phyloP scores from a whole-genome alignment of 805 yeast species.

The Saccharomycopsis capsularis region DNA sequence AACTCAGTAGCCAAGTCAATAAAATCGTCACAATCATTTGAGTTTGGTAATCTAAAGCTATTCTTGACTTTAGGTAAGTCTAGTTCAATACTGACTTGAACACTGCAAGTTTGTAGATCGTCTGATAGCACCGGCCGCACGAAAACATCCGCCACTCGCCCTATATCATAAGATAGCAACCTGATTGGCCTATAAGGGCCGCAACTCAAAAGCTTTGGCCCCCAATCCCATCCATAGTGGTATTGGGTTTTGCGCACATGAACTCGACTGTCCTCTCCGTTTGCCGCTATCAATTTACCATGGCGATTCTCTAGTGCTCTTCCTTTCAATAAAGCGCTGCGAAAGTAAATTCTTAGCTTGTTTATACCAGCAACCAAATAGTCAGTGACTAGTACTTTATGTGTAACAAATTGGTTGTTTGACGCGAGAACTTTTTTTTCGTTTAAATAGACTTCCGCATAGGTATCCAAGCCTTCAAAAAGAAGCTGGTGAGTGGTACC shows the following conservation, averaged over 20 bases:
- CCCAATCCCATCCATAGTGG: constrained; percentile 58
- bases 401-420: constrained; percentile 39
- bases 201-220: constrained; percentile 33
- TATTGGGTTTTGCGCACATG: constrained; percentile 47
- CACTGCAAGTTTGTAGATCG: constrained; percentile 9
- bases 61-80: no score
- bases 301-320: constrained; percentile 26
- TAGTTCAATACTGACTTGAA: not conserved
- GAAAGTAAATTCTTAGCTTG: constrained; percentile 32
- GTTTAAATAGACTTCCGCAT: constrained; percentile 31
- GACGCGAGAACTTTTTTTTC: constrained; percentile 31
- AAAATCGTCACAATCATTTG: not conserved
- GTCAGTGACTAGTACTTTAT: constrained; percentile 28
- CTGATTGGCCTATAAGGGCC: constrained; percentile 38
- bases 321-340: constrained; percentile 33
- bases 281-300: constrained; percentile 8
- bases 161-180: constrained; percentile 24
- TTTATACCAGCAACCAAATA: constrained; percentile 23
- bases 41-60: no score
- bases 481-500: constrained; percentile 26
- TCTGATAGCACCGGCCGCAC: constrained; percentile 18
- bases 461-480: constrained; percentile 39
- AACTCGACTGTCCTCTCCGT: constrained; percentile 38
- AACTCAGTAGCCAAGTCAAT: not conserved
- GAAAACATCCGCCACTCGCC: constrained; percentile 22